These are phyloP conservation scores for Urostyla sp. DNA, from an alignment of 73 alveolate genomes.

Conservation along the genomic window DNA sequence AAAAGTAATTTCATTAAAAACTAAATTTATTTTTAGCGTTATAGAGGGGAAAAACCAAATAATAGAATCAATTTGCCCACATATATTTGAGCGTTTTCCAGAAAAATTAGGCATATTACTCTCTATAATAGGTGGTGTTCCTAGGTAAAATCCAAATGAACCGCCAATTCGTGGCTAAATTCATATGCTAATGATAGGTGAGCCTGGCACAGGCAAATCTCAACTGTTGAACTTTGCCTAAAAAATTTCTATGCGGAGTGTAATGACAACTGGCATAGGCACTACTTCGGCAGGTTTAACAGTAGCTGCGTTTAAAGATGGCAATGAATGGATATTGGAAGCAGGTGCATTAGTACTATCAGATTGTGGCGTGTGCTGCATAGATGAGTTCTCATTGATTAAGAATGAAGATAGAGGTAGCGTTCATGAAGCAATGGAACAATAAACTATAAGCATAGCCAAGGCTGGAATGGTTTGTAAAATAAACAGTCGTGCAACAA, in stretches of 20 bases:
- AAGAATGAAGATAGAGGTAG: constrained; percentile 76
- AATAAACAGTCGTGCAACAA: constrained; percentile 84
- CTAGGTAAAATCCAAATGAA: constrained; percentile 60
- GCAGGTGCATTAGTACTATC: constrained; percentile 93
- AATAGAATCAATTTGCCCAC: constrained; percentile 75
- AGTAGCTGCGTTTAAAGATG: constrained; percentile 84
- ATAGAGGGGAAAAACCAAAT: constrained; percentile 59
- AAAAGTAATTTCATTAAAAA: constrained; percentile 13
- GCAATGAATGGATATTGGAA: constrained; percentile 87
- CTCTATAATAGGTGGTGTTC: constrained; percentile 85
- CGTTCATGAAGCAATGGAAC: constrained; percentile 89
- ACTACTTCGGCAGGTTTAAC: constrained; percentile 91
- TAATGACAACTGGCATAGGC: constrained; percentile 89
- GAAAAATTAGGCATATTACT: constrained; percentile 84
- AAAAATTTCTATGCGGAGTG: constrained; percentile 68
- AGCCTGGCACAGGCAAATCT: constrained; percentile 94
- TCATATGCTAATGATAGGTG: constrained; percentile 87
- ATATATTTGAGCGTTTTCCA: constrained; percentile 72
- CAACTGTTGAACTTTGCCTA: constrained; percentile 73
- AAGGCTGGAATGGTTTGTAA: constrained; percentile 87
- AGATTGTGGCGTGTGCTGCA: constrained; percentile 93
- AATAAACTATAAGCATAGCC: constrained; percentile 81
- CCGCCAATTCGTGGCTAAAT: constrained; percentile 80
- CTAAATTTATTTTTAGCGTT: background rate
- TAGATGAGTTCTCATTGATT: constrained; percentile 90